These are phyloP conservation scores for Fusarium miscanthi DNA, from an alignment of 2,329 filamentous ascomycete genomes.

Conservation along the genomic window DNA sequence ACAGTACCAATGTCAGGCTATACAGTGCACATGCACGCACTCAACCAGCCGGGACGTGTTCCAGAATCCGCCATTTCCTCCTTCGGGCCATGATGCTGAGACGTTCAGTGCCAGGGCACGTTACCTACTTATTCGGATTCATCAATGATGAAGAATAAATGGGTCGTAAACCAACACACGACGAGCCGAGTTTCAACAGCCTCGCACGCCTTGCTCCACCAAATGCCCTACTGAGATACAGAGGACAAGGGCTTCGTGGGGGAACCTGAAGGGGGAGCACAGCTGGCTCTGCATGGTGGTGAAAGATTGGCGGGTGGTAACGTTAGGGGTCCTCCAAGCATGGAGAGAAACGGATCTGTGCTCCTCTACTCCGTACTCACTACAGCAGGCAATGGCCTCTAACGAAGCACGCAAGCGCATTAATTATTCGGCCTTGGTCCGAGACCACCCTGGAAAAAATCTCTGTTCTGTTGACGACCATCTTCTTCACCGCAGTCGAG, in stretches of 20 bases:
- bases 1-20: neutral
- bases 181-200: constrained; percentile 34
- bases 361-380: neutral
- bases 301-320: constrained; percentile 28
- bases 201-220: constrained; percentile 9
- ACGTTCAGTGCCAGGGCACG: constrained; percentile 25
- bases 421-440: constrained; percentile 16
- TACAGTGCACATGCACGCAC: neutral
- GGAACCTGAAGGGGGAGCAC: constrained; percentile 21
- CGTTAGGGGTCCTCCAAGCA: constrained; percentile 8
- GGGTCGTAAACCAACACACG: constrained; percentile 32
- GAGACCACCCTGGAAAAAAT: constrained; percentile 10
- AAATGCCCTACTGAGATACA: neutral
- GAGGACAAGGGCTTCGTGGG: constrained; percentile 17
- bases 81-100: constrained; percentile 18
- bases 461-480: constrained; percentile 1
- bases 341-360: constrained; percentile 14
- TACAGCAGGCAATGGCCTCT: neutral
- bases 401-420: constrained; percentile 6
- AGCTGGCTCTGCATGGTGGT: constrained; percentile 22
- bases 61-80: constrained; percentile 23
- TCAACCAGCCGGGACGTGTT: constrained; percentile 31
- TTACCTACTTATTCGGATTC: constrained; percentile 19
- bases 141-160: constrained; percentile 30
- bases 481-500: constrained; percentile 28